These are phyloP conservation scores for Gonium pectorale DNA, from an alignment of 139 green algal species.

Conservation along the genomic window DNA sequence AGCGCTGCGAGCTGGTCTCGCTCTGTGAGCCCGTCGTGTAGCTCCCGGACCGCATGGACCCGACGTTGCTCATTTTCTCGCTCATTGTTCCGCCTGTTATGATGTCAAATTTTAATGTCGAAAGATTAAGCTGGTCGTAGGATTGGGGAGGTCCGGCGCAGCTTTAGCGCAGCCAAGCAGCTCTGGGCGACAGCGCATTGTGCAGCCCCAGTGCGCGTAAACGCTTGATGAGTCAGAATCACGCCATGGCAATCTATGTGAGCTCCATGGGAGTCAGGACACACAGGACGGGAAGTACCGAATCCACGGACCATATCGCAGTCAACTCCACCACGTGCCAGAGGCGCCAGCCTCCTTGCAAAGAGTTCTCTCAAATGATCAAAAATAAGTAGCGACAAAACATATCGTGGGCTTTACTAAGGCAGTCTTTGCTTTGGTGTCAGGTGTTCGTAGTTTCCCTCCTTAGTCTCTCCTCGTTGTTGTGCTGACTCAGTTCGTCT, in stretches of 20 bases:
- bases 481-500: background rate
- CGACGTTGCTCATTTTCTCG: background rate
- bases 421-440: background rate
- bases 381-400: background rate
- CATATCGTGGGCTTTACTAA: background rate
- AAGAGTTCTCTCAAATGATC: no score
- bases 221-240: no score
- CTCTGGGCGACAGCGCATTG: background rate
- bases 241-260: no score
- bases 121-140: background rate
- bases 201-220: background rate
- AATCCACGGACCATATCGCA: no score
- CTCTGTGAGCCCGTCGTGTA: background rate
- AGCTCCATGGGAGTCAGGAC: no score
- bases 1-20: slow-evolving; percentile 18
- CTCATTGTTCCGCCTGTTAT: background rate
- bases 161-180: background rate
- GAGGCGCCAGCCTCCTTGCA: no score
- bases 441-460: background rate
- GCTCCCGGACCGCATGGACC: background rate
- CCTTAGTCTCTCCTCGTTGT: background rate
- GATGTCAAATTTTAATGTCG: background rate
- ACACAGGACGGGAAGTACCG: no score
- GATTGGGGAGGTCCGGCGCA: background rate
- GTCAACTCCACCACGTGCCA: no score